phyloP scores from a whole-genome alignment of 2,329 filamentous ascomycete genomes.

The Sarocladium brachiariae region DNA sequence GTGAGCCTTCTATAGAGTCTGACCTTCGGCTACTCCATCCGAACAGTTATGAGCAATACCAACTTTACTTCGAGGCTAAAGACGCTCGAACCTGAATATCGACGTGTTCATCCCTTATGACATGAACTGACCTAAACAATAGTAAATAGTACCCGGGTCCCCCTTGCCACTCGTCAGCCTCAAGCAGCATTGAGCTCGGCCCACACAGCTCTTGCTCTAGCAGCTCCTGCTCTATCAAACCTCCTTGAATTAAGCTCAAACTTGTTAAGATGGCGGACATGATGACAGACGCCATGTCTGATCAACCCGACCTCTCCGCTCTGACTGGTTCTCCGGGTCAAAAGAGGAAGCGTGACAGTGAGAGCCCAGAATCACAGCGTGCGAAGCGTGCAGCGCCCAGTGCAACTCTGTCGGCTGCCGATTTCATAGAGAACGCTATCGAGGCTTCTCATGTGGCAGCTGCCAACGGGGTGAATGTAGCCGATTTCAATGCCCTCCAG shows the following conservation, averaged over 20 bases:
- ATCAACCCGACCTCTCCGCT: conserved; percentile 41
- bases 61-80: not conserved
- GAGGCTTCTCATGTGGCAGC: conserved; percentile 33
- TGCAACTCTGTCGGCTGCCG: conserved; percentile 38
- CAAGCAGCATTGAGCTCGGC: too few relatives aligned
- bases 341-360: conserved; percentile 49
- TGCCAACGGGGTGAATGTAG: conserved; percentile 37
- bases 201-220: too few relatives aligned
- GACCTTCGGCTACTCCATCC: too few relatives aligned
- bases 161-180: not conserved
- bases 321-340: conserved; percentile 36
- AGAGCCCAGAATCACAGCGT: conserved; percentile 43
- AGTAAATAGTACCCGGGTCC: conserved; percentile 2
- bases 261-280: conserved; percentile 8
- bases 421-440: conserved; percentile 49
- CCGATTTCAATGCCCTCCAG: conserved; percentile 51
- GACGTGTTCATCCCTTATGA: not conserved
- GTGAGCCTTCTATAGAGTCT: too few relatives aligned
- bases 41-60: not conserved
- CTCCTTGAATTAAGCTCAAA: too few relatives aligned
- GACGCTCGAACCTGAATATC: not conserved
- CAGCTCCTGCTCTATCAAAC: too few relatives aligned
- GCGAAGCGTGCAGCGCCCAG: conserved; percentile 42
- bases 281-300: conserved; percentile 43
- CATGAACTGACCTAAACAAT: not conserved